Evolutionary conservation across 805 yeast species (phyloP).

Genomic region (Yamadazyma paraphyllophila): DNA sequence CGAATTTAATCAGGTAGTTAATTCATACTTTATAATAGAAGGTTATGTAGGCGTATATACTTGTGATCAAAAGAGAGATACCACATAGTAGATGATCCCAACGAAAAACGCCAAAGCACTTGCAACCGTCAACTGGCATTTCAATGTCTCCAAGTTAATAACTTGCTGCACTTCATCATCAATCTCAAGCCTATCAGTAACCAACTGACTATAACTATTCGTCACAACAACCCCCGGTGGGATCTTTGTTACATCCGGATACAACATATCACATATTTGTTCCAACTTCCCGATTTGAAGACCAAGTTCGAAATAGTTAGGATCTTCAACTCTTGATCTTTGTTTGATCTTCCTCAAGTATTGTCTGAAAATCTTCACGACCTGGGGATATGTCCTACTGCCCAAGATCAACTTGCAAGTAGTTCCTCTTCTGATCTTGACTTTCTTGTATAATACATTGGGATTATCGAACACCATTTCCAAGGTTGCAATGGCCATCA

Average conservation of each 20-base stretch:
- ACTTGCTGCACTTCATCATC: conserved; percentile 20
- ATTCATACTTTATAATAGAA: too few species aligned
- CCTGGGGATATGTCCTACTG: conserved; percentile 72
- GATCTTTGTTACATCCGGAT: conserved; percentile 52
- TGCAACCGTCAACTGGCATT: conserved; percentile 19
- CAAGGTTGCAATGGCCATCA: conserved; percentile 96
- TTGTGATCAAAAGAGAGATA: not conserved
- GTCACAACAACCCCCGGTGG: conserved; percentile 50
- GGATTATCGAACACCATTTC: conserved; percentile 83
- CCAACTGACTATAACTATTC: conserved; percentile 36
- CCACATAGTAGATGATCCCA: not conserved
- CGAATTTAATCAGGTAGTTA: too few species aligned
- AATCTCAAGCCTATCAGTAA: conserved; percentile 35
- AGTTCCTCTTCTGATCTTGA: conserved; percentile 88
- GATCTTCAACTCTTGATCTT: conserved; percentile 76
- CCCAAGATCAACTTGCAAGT: conserved; percentile 74
- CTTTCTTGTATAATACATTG: conserved; percentile 61
- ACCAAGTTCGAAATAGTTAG: conserved; percentile 81
- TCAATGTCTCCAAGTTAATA: conserved; percentile 13
- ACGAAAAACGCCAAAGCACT: conserved; percentile 7
- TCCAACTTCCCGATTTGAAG: conserved; percentile 85
- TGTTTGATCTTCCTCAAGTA: conserved; percentile 77
- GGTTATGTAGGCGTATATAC: not conserved
- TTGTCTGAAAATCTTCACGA: conserved; percentile 70
- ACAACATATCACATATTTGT: conserved; percentile 77